Evolutionary conservation across 2,329 filamentous ascomycete species (phyloP), one percentile per base, ranked within the genome.

Genomic region (Fusarium pininemorale): DNA sequence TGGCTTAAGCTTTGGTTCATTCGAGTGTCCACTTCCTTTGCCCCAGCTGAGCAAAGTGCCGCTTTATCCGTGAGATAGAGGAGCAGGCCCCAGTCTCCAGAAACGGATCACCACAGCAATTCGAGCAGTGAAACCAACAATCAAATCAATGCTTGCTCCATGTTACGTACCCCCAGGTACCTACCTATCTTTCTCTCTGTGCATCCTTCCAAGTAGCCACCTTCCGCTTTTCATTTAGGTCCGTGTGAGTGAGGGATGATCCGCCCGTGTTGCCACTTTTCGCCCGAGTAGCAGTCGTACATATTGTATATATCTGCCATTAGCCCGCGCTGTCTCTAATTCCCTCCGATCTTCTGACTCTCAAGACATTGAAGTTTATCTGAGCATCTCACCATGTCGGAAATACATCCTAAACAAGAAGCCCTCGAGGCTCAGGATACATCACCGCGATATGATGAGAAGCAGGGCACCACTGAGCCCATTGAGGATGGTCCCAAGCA

Each of bases 1-100:
- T 60, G 47, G 70, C 39, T 51, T 41, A 15, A 55, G 35, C 35
- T 39, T 54, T 54, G 16, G 9, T 35, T 26, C 30, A 32, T 35
- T 28, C 26, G 11, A 48, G 69, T 74, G 32, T 26, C 61, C 62
- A 66, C 69, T 50, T 32, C 60, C 32, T 35, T 72, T 63, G 60
- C 58, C 63, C 70, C 58, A 70, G 70, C 66, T 71, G 68, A 69
- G 50, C n/a, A 68, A 62, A 38, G 59, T 74, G 72, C 72, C 72
- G 72, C 56, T 57, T 69, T 74, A 74, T 72, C 71, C 71, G 71
- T 69, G 28, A 61, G 26, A 72, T 47, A 54, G 67, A 66, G 26
- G 55, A 41, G 38, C 45, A 22, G 44, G 18, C 51, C 55, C 57
- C 44, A 18, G 55, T 28, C 51, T 51, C 62, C 32, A 26, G 37